Percentiles rank a stretch among this genome's conserved stretches.
These are phyloP conservation scores for Stagonosporopsis tanaceti DNA, from an alignment of 2,329 filamentous ascomycete genomes.

Conservation along the genomic window DNA sequence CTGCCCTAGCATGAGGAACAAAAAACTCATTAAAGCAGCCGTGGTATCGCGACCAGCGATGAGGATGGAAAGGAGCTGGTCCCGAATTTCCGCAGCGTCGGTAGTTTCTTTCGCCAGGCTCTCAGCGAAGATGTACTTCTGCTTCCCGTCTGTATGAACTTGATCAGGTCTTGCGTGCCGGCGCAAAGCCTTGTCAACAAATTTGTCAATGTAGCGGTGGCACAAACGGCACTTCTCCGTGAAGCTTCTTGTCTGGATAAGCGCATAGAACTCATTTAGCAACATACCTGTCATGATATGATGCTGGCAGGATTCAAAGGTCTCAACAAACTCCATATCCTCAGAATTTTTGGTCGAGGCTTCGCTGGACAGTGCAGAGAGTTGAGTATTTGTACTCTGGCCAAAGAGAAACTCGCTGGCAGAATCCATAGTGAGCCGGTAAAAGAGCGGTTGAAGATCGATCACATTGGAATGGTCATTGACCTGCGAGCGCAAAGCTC, in stretches of 20 bases:
- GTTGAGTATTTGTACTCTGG: conserved; percentile 22
- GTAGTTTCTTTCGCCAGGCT: not conserved
- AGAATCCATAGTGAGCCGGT: conserved; percentile 46
- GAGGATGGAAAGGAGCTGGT: conserved; percentile 73
- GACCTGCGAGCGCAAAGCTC: not conserved
- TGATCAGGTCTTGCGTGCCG: conserved; percentile 1
- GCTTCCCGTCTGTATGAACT: not conserved
- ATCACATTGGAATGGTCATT: not conserved
- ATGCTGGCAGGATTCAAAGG: conserved; percentile 4
- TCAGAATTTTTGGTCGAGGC: not conserved
- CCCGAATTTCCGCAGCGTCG: conserved; percentile 34
- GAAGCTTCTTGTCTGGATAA: not conserved
- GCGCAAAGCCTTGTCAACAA: conserved; percentile 43
- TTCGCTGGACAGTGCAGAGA: not conserved
- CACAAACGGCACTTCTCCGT: conserved; percentile 1
- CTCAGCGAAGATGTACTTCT: conserved; percentile 8
- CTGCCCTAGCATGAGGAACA: conserved; percentile 46
- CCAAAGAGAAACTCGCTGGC: conserved; percentile 45
- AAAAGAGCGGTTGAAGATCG: conserved; percentile 46
- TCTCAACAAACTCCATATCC: conserved; percentile 1
- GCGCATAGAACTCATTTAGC: conserved; percentile 4
- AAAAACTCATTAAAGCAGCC: conserved; percentile 68
- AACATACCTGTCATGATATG: conserved; percentile 1
- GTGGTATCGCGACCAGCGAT: conserved; percentile 87
- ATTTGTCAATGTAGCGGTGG: conserved; percentile 5